A percentile compares a stretch with the other conserved stretches of the same genome.
Evolutionary conservation across 352 stramenopile species (phyloP).

Genomic region (Blastocystis sp.): DNA sequence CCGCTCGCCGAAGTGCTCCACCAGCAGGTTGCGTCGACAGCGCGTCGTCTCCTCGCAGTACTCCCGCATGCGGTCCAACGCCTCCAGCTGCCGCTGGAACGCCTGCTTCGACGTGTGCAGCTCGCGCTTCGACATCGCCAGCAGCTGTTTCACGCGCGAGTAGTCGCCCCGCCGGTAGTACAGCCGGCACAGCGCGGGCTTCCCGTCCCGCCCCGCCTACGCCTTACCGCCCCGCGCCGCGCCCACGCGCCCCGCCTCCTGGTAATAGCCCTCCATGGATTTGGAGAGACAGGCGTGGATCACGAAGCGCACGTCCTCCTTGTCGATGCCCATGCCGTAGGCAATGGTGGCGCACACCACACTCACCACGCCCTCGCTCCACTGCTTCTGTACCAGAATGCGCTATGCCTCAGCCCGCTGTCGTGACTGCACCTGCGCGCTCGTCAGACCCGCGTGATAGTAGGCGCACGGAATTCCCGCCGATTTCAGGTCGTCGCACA

Average conservation of each 20-base stretch:
- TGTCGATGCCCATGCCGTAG: constrained; percentile 99
- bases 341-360: constrained; percentile 92
- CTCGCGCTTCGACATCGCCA: constrained; percentile 18
- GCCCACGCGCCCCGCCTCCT: constrained; percentile 86
- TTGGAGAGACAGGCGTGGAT: constrained; percentile 96
- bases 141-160: constrained; percentile 47
- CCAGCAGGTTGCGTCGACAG: constrained; percentile 81
- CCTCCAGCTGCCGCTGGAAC: constrained; percentile 46
- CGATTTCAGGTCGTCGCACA: constrained; percentile 70
- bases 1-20: constrained; percentile 85
- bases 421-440: not conserved
- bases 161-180: constrained; percentile 52
- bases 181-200: constrained; percentile 36
- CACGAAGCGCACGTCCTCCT: constrained; percentile 92
- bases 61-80: constrained; percentile 69
- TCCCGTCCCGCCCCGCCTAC: constrained; percentile 57
- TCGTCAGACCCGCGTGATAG: constrained; percentile 75
- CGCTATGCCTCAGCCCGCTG: not conserved
- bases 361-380: constrained; percentile 70
- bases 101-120: not conserved
- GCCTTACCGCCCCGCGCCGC: not conserved
- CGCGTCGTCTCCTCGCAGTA: constrained; percentile 75
- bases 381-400: constrained; percentile 41
- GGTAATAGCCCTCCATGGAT: constrained; percentile 96
- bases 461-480: constrained; percentile 72